A percentile compares a stretch with the other conserved stretches of the same genome.
These are phyloP conservation scores for Candida taoyuanica DNA, from an alignment of 805 yeast species.

Conservation along the genomic window DNA sequence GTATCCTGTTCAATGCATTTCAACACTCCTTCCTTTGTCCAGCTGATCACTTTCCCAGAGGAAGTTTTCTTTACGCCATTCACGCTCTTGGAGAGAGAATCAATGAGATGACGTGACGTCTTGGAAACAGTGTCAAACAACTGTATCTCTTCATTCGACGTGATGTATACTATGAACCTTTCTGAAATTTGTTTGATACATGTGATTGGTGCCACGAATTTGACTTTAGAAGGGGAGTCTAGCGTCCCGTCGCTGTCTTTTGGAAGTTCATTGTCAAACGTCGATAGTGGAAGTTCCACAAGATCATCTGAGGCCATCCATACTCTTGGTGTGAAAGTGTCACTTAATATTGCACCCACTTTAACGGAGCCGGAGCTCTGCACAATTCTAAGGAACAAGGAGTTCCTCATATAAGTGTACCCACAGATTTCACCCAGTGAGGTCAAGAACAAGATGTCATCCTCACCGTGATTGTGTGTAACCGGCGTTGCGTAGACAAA, in stretches of 20 bases:
- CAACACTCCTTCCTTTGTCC: conserved; percentile 40
- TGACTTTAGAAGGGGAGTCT: conserved; percentile 28
- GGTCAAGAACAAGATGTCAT: conserved; percentile 23
- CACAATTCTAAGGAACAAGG: conserved; percentile 15
- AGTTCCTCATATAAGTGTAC: conserved; percentile 14
- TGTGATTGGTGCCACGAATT: conserved; percentile 19
- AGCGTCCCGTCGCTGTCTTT: conserved; percentile 29
- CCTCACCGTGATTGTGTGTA: conserved; percentile 14
- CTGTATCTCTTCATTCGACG: conserved; percentile 35
- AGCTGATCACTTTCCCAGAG: conserved; percentile 32
- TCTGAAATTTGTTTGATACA: conserved; percentile 26
- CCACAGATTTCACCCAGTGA: conserved; percentile 25
- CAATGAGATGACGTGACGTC: conserved; percentile 25
- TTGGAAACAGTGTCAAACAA: conserved; percentile 23
- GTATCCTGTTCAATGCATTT: conserved; percentile 27
- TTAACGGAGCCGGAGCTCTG: conserved; percentile 8
- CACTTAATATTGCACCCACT: conserved; percentile 21
- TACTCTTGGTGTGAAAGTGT: conserved; percentile 17
- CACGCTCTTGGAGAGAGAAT: conserved; percentile 35
- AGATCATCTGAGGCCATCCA: conserved; percentile 29
- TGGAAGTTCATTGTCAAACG: conserved; percentile 26
- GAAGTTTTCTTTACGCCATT: conserved; percentile 36
- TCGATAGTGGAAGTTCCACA: conserved; percentile 15
- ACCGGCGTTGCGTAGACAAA: conserved; percentile 38
- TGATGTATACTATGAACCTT: conserved; percentile 30